Conservation (phyloP, 2,329 filamentous ascomycete genomes). For the Exophiala alcalophila region DNA sequence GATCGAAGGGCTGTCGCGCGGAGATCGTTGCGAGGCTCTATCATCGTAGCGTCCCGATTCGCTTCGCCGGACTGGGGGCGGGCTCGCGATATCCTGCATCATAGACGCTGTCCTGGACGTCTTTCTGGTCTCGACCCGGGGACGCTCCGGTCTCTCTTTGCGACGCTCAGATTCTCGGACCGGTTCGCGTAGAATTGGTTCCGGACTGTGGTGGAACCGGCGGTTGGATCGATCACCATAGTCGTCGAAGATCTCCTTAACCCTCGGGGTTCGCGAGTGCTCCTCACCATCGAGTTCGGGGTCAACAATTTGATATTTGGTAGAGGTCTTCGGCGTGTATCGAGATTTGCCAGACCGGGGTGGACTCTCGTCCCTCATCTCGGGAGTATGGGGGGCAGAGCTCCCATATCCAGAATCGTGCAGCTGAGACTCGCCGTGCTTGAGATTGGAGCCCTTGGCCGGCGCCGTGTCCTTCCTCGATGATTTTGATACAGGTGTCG, state of each 20-base stretch:
- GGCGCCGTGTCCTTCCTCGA: conserved; percentile 32
- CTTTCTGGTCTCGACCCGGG: conserved; percentile 22
- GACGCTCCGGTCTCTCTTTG: conserved; percentile 22
- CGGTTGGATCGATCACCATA: conserved; percentile 11
- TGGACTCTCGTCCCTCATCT: conserved; percentile 37
- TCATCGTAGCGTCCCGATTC: conserved; percentile 24
- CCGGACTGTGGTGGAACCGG: conserved; percentile 22
- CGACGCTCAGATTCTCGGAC: conserved; percentile 21
- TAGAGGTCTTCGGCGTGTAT: conserved; percentile 17
- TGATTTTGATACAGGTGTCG: conserved; percentile 33
- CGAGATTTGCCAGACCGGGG: conserved; percentile 14
- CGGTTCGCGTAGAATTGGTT: conserved; percentile 15
- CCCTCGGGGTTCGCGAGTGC: conserved; percentile 10
- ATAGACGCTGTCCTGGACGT: conserved; percentile 19
- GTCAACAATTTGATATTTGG: conserved; percentile 27
- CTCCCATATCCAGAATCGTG: conserved; percentile 43
- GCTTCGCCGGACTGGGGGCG: conserved; percentile 14
- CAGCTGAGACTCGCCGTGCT: conserved; percentile 35
- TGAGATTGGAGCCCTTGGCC: conserved; percentile 38
- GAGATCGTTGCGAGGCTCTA: conserved; percentile 20
- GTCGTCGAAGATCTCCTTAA: conserved; percentile 18
- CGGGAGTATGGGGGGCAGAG: conserved; percentile 45
- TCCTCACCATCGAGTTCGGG: conserved; percentile 22
- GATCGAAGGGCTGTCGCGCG: conserved; percentile 20
- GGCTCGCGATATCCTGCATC: conserved; percentile 16